Base-by-base conservation (phyloP, 306 rosid species). In the Corylus avellana region DNA sequence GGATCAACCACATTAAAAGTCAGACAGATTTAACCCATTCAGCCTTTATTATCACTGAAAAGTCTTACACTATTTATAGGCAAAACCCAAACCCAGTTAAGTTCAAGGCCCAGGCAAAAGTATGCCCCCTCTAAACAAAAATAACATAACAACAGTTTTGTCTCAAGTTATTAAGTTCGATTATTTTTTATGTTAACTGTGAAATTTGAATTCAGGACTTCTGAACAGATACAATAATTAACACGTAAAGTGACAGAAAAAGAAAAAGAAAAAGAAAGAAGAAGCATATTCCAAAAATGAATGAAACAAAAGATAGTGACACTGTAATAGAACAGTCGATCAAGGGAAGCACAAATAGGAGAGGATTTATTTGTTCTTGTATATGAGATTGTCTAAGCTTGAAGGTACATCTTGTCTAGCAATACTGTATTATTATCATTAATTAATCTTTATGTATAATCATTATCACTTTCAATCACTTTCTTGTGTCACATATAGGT, bases 361-460 rank as follows among this genome's bases (percentile, higher is more conserved):
- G 47, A 69, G 49, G 69, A 64, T 69, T 67, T 72, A 49, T 27
- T 74, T 68, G 50, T 83, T 81, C 50, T 64, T 62, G 54, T 57
- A 47, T 77, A 75, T 25, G 25, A 72, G 16, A 78, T 89, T 77
- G 81, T 88, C 89, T 88, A 91, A 80, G 75, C 46, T 47, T 55
- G 74, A n/a, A 74, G 86, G 86, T 86, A 72, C 54, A 73, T 86
- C 83, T 87, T 88, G 97, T 91, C 91, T 76, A 85, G 86, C 87
- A 84, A 79, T 84, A 88, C 79, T 64, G 85, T 84, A 81, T 80
- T 59, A 49, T 80, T 81, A 55, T 83, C 68, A 85, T 81, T 83
- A 79, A 81, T 56, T 77, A 88, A 75, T 78, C 72, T 18, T n/a
- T 76, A 64, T 73, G 75, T 73, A 57, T 74, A 77, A 78, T 79